A percentile compares a stretch with the other conserved stretches of the same genome.
These are phyloP conservation scores for Bipolaris zeicola DNA, from an alignment of 2,329 filamentous ascomycete species.

Conservation along the genomic window DNA sequence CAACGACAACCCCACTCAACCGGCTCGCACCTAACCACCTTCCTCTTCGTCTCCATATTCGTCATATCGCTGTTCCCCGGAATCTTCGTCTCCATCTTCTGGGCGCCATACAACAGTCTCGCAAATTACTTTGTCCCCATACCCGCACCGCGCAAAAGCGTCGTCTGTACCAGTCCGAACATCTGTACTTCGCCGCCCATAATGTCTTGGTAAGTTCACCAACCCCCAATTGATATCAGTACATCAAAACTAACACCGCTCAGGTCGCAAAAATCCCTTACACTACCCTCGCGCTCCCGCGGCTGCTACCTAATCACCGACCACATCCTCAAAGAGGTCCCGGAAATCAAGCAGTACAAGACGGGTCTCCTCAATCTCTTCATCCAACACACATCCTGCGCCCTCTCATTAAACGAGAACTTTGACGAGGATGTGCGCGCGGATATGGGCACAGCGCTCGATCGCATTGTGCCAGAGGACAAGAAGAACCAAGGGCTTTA, in stretches of 20 bases:
- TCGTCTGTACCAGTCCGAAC: conserved; percentile 34
- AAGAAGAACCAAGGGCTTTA: conserved; percentile 65
- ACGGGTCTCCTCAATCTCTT: conserved; percentile 78
- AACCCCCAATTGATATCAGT: not conserved
- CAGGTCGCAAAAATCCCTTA: conserved; percentile 77
- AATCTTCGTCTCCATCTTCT: conserved; percentile 52
- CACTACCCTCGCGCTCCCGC: conserved; percentile 74
- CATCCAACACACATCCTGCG: conserved; percentile 93
- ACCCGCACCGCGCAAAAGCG: conserved; percentile 25
- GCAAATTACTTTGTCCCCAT: conserved; percentile 34
- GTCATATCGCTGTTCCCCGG: conserved; percentile 58
- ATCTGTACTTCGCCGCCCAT: conserved; percentile 29
- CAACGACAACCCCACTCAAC: conserved; percentile 22
- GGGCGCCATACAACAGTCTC: conserved; percentile 41
- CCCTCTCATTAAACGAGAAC: conserved; percentile 92
- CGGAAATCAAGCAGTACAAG: conserved; percentile 83
- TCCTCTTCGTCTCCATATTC: conserved; percentile 57
- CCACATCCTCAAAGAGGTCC: conserved; percentile 70
- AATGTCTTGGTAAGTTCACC: conserved; percentile 39
- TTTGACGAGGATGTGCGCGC: conserved; percentile 81
- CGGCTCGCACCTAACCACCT: conserved; percentile 46
- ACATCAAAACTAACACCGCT: too few species aligned
- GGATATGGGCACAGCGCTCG: conserved; percentile 93
- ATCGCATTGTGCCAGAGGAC: conserved; percentile 86
- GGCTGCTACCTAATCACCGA: conserved; percentile 92